Base-by-base conservation (phyloP, 495 filamentous ascomycete species). In the Cercophora newfieldiana region DNA sequence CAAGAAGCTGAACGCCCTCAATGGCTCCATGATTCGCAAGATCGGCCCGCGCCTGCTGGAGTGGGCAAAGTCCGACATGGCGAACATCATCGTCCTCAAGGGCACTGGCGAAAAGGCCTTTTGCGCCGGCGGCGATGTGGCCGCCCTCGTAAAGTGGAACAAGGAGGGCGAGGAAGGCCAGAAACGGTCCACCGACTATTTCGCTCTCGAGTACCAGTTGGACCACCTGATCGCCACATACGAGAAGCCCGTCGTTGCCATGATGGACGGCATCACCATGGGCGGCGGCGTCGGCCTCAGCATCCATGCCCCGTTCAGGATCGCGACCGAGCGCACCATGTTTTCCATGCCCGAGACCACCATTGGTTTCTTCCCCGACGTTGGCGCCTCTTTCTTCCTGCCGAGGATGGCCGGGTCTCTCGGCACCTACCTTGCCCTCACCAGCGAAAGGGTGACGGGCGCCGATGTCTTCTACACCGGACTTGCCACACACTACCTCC, bases 191-290 rank as follows among this genome's bases (percentile, higher is more conserved):
- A 78, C 80, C 22, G 88, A 92, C 44, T 99, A 93, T 81, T 99
- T 99, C 72, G 90, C 77, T 8, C 86, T 92, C 53, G 95, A 99
- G 87, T 99, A 97, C 82, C 86, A 88, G 73, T 89, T 99, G 59
- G 90, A 98, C 79, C 95, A 99, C 79, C 78, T 92, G 59, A 94
- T 99, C 71, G 93, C 96, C n/a, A 97, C 93, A 56, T 97, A 94
- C 81, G 70, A 79, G 26, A 98, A 97, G 81, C 95, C 95, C 2
- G 95, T 94, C 74, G 87, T 99, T 56, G 93, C 96, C 44, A 90
- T 97, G 75, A 94, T 99, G 89, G 96, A 99, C 73, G 95, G 95
- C 63, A 89, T 97, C 73, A 99, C 96, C 25, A 98, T 99, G 95
- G 95, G 95, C 65, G 95, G 95, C 60, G 95, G 95, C 59, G 96